These are phyloP conservation scores for Wickerhamiella cacticola DNA, from an alignment of 805 yeast genomes.

Conservation along the genomic window DNA sequence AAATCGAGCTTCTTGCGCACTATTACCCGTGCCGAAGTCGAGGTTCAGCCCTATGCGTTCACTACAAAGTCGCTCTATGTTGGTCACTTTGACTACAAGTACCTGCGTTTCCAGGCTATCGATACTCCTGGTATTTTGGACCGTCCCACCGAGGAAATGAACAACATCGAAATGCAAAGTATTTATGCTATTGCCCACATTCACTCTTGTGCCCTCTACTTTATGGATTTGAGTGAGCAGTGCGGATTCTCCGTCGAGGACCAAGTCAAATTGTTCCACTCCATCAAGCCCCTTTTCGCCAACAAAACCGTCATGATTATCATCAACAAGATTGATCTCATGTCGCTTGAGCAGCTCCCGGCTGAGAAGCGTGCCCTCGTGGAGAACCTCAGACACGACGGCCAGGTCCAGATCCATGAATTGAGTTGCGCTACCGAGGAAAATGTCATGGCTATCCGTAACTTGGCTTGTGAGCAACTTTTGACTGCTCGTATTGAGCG, in stretches of 20 bases:
- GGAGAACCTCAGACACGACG: slow-evolving; percentile 41
- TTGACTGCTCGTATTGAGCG: slow-evolving; percentile 93
- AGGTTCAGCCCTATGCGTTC: slow-evolving; percentile 98
- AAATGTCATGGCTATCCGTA: slow-evolving; percentile 89
- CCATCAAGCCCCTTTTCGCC: slow-evolving; percentile 93
- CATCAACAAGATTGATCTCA: slow-evolving; percentile 87
- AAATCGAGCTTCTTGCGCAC: slow-evolving; percentile 87
- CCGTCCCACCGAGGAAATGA: slow-evolving; percentile 99
- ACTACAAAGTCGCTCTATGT: slow-evolving; percentile 95
- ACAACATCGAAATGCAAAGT: slow-evolving; percentile 98
- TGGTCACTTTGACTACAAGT: slow-evolving; percentile 98
- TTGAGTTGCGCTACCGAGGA: slow-evolving; percentile 91
- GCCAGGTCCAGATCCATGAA: slow-evolving; percentile 85
- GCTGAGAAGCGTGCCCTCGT: slow-evolving; percentile 61
- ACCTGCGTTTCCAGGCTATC: slow-evolving; percentile 94
- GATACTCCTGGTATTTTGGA: slow-evolving; percentile 99
- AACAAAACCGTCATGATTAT: slow-evolving; percentile 94
- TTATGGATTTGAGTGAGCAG: slow-evolving; percentile 98
- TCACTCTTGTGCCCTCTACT: slow-evolving; percentile 90
- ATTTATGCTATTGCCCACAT: slow-evolving; percentile 97
- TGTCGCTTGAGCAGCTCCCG: slow-evolving; percentile 71
- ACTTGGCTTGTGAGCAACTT: slow-evolving; percentile 93
- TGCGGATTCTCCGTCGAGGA: slow-evolving; percentile 97
- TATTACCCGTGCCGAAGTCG: slow-evolving; percentile 96
- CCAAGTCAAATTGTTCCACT: slow-evolving; percentile 92